Evolutionary conservation across 2,329 filamentous ascomycete species (phyloP), one percentile per base, ranked within the genome.

Genomic region (Aspergillus ruber): DNA sequence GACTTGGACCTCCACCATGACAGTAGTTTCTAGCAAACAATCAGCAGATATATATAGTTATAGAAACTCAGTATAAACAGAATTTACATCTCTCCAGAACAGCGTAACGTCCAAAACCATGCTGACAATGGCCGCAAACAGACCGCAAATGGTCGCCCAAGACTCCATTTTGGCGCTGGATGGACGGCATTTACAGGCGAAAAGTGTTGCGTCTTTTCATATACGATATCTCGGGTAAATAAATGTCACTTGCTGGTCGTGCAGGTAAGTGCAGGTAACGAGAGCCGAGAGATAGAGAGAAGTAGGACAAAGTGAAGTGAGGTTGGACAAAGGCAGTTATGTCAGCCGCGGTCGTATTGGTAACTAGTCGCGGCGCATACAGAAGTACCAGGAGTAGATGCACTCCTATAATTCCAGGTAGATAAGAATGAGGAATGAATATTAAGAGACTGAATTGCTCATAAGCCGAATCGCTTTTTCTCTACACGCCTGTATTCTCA

Each of bases 1-100:
- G 79, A 84, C 65, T 80, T 85, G 53, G 78, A 77, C 47, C 71
- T 79, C 74, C 83, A 84, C 82, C 86, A 88, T 46, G 73, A 73
- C 51, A 80, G 71, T 44, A 88, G 70, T 73, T 81, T 85, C 87
- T 91, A 66, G 25, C 18, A 3, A 12, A 41, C 15, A 17, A 13
- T 42, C 17, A 42, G 20, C 40, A n/a, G 4, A 25, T 5, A n/a
- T 2, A 18, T 1, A 21, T 21, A 10, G n/a, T n/a, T 8, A 42
- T 29, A 13, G 21, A 25, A 41, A 15, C 7, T 13, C 21, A 5
- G 15, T 12, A 44, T 21, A 15, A 15, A 23, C 23, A 35, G 17
- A 42, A 48, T 59, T 68, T 67, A 85, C 83, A 63, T 74, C 72
- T 63, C 76, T 75, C 82, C 82, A 86, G 63, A 83, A 86, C 39